Evolutionary conservation across 192 early-diverging fungal species (phyloP).

Genomic region (Jimgerdemannia flammicorona): DNA sequence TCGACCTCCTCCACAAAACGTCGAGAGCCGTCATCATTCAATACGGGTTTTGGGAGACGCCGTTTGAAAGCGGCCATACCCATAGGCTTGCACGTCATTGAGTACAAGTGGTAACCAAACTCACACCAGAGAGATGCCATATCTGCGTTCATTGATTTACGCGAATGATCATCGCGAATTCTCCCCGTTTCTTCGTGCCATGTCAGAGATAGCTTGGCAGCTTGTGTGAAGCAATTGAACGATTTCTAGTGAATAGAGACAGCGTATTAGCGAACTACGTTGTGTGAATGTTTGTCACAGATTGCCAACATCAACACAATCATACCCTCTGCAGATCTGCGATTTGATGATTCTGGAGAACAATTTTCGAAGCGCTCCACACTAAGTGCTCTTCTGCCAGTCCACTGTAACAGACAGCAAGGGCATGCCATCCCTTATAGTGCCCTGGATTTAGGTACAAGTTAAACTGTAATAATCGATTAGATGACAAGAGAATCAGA

Average conservation of each 20-base stretch:
- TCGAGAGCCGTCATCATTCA: slow-evolving; percentile 19
- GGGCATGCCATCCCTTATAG: slow-evolving; percentile 61
- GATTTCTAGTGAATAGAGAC: slow-evolving; percentile 37
- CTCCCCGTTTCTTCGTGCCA: slow-evolving; percentile 7
- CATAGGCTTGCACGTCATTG: slow-evolving; percentile 49
- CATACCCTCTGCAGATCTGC: slow-evolving; percentile 54
- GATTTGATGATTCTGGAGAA: slow-evolving; percentile 42
- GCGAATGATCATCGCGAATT: not conserved
- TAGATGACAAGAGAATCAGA: not conserved
- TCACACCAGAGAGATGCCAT: slow-evolving; percentile 35
- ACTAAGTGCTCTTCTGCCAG: slow-evolving; percentile 63
- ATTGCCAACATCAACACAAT: not conserved
- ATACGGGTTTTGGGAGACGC: slow-evolving; percentile 3
- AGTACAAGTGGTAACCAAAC: slow-evolving; percentile 45
- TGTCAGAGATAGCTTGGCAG: not conserved
- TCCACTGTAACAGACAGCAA: slow-evolving; percentile 51
- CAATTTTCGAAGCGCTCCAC: slow-evolving; percentile 57
- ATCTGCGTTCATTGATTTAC: not conserved
- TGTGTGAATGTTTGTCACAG: not conserved
- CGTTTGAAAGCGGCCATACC: slow-evolving; percentile 43
- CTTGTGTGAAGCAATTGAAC: slow-evolving; percentile 62
- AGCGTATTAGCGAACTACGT: not conserved
- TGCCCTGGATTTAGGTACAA: slow-evolving; percentile 51
- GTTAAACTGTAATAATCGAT: slow-evolving; percentile 33
- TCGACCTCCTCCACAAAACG: slow-evolving; percentile 17